Percentiles rank a stretch among this genome's conserved stretches.
These are phyloP conservation scores for Sporothrix globosa DNA, from an alignment of 2,329 filamentous ascomycete genomes.

Conservation along the genomic window DNA sequence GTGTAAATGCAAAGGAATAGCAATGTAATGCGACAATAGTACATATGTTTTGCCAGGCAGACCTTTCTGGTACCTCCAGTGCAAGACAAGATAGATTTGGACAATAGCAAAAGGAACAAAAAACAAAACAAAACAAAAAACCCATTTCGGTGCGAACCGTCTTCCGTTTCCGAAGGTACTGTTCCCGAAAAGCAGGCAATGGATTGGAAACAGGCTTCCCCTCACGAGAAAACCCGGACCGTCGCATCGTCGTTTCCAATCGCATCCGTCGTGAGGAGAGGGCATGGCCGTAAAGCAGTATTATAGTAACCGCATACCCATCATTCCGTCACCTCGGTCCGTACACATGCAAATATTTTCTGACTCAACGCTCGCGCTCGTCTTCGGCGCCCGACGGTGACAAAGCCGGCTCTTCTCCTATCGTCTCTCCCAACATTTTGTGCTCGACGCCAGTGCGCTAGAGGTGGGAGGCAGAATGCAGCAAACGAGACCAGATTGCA, in stretches of 20 bases:
- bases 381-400: background rate
- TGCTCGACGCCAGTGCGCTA: conserved; percentile 4
- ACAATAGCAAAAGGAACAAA: conserved; percentile 26
- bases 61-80: conserved; percentile 28
- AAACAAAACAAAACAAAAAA: conserved; percentile 29
- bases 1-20: conserved; percentile 33
- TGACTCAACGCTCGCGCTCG: conserved; percentile 11
- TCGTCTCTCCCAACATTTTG: background rate
- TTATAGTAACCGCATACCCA: conserved; percentile 30
- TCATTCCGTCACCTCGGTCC: conserved; percentile 15
- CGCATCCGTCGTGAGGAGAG: conserved; percentile 8
- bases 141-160: conserved; percentile 35
- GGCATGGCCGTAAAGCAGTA: conserved; percentile 20
- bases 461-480: background rate
- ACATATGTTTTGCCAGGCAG: conserved; percentile 48
- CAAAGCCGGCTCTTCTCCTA: background rate
- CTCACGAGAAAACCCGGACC: conserved; percentile 5
- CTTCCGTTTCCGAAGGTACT: background rate
- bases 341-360: conserved; percentile 14
- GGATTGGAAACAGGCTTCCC: background rate
- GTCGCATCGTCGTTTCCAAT: conserved; percentile 11
- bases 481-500: background rate
- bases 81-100: conserved; percentile 31
- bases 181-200: conserved; percentile 24
- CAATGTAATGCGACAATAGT: conserved; percentile 54